Evolutionary conservation across 73 alveolate species (phyloP).

Genomic region (Stentor roeselii): DNA sequence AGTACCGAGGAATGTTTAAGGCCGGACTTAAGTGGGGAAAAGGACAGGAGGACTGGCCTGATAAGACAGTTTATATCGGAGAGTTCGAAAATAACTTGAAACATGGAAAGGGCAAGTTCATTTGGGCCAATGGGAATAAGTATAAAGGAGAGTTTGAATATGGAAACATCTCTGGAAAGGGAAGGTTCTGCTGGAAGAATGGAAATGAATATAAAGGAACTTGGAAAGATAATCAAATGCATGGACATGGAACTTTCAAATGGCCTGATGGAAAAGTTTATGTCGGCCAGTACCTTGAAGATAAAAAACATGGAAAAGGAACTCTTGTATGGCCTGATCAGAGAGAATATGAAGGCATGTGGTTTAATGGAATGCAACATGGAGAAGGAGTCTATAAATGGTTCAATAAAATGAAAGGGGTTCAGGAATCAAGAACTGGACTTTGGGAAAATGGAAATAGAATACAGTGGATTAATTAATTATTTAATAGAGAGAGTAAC

Average conservation of each 20-base stretch:
- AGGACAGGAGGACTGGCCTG: neutral
- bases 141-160: slow-evolving; percentile 33
- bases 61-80: neutral
- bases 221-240: slow-evolving; percentile 53
- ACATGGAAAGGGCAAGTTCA: slow-evolving; percentile 11
- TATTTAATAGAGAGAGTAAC: no score
- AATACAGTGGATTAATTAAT: neutral
- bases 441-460: slow-evolving; percentile 22
- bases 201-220: slow-evolving; percentile 51
- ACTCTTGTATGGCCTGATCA: slow-evolving; percentile 56
- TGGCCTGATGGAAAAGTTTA: slow-evolving; percentile 83
- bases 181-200: slow-evolving; percentile 41
- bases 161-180: slow-evolving; percentile 41
- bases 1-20: neutral
- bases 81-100: neutral
- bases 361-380: slow-evolving; percentile 60
- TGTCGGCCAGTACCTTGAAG: slow-evolving; percentile 58
- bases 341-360: slow-evolving; percentile 55
- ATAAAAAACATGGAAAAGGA: slow-evolving; percentile 70
- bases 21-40: neutral
- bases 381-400: slow-evolving; percentile 40
- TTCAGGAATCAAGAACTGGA: slow-evolving; percentile 7
- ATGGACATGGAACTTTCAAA: slow-evolving; percentile 74
- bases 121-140: neutral
- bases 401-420: neutral